Evolutionary conservation across 164 flowering plant species (phyloP).

Genomic region (Hamamelis virginiana): DNA sequence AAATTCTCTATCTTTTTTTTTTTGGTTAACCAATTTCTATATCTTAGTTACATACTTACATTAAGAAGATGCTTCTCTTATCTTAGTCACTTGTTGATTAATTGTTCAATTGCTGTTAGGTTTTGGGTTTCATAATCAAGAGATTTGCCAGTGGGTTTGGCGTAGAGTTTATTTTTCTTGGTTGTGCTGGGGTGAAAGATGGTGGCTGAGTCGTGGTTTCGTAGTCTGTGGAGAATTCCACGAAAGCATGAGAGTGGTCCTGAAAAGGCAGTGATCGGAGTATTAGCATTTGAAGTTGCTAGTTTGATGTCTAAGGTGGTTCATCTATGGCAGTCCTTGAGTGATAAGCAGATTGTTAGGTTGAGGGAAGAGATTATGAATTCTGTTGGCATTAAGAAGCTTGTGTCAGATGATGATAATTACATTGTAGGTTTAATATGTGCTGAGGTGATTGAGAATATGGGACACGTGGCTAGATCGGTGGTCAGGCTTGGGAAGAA

Average conservation of each 20-base stretch:
- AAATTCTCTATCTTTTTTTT: no score
- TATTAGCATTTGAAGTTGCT: slow-evolving; percentile 81
- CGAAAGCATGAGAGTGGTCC: slow-evolving; percentile 29
- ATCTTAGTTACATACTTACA: background rate
- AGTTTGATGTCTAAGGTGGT: slow-evolving; percentile 83
- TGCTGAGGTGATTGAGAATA: slow-evolving; percentile 60
- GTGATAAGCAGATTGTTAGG: slow-evolving; percentile 57
- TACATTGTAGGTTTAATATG: slow-evolving; percentile 47
- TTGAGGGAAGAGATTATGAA: slow-evolving; percentile 58
- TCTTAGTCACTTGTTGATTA: background rate
- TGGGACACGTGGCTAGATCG: slow-evolving; percentile 50
- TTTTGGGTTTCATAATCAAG: background rate
- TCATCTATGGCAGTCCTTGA: slow-evolving; percentile 69
- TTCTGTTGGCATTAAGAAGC: slow-evolving; percentile 68
- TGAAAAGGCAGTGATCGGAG: slow-evolving; percentile 58
- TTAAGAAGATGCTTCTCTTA: background rate
- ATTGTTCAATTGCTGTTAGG: background rate
- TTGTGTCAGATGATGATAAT: slow-evolving; percentile 77
- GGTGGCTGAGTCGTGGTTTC: slow-evolving; percentile 80
- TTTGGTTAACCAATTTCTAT: background rate
- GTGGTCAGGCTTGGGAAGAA: slow-evolving; percentile 66
- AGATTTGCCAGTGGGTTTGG: background rate
- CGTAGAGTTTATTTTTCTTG: background rate
- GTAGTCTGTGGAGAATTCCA: slow-evolving; percentile 50
- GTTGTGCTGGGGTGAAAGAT: slow-evolving; percentile 29